Evolutionary conservation across 208 protist genomes (phyloP), one percentile per base, ranked within the genome.

Genomic region (Borovskyia barvae): DNA sequence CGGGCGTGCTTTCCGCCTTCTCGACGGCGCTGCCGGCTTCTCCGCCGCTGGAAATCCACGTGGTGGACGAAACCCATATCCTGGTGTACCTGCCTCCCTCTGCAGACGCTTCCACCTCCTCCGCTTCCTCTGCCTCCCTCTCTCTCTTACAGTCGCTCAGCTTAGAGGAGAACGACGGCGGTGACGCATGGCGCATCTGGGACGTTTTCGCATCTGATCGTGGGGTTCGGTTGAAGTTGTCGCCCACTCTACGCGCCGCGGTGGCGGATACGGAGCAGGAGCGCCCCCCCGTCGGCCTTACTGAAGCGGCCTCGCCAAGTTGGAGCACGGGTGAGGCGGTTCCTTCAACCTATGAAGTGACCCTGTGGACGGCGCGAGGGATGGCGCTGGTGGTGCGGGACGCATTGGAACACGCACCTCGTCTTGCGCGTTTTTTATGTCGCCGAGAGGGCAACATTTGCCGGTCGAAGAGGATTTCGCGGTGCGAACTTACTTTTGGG

Each of bases 31-130:
- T 4, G 25, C 30, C 24, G 5, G 1, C 1, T 24, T 17, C 14
- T 2, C 25, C 26, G 1, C 52, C 28, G 14, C 32, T 63, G 22
- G 82, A 88, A 30, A 46, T 72, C 5, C 75, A 88, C 62, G 29
- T 72, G 15, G 72, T 88, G 39, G 82, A 88, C 48, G 72, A 62
- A 3, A 12, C 50, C 7, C 72, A 88, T 55, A 24, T 88, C 43
- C 67, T 88, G 35, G 71, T 79, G 0, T 88, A 76, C 51, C 29
- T 88, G 5, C 77, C 77, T 15, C 20, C 61, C 45, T n/a, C 32
- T 11, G 47, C 25, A 7, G 58, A 32, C 25, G 25, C 33, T 12
- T 19, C 3, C 24, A 17, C 19, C 8, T 15, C 50, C 1, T 47
- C 47, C 1, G 54, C 20, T 3, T 28, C n/a, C n/a, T n/a, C n/a